A percentile compares a stretch with the other conserved stretches of the same genome.
Evolutionary conservation across 2,329 filamentous ascomycete species (phyloP).

Genomic region (Plectosphaerella plurivora): DNA sequence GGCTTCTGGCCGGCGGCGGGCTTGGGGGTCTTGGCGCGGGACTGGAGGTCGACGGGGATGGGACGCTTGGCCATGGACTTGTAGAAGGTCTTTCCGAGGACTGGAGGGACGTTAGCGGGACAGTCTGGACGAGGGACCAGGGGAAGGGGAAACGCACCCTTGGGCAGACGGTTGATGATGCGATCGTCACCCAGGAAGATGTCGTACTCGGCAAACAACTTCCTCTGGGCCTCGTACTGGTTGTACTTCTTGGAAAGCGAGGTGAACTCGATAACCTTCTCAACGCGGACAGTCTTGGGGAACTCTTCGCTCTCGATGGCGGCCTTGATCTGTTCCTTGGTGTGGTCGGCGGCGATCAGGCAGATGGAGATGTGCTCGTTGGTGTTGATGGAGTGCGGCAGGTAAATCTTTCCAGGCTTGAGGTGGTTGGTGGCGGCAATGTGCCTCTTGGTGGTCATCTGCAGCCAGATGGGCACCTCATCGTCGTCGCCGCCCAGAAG

Average conservation of each 20-base stretch:
- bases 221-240: slow-evolving; percentile 81
- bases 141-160: slow-evolving; percentile 1
- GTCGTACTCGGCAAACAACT: slow-evolving; percentile 82
- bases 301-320: slow-evolving; percentile 63
- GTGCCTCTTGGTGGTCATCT: slow-evolving; percentile 61
- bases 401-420: slow-evolving; percentile 76
- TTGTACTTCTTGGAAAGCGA: slow-evolving; percentile 82
- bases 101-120: slow-evolving; percentile 42
- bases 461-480: slow-evolving; percentile 54
- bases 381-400: slow-evolving; percentile 72
- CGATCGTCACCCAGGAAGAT: slow-evolving; percentile 91
- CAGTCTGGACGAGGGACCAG: not conserved
- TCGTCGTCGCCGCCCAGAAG: slow-evolving; percentile 48
- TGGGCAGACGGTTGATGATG: slow-evolving; percentile 61
- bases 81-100: slow-evolving; percentile 92
- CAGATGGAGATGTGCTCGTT: slow-evolving; percentile 68
- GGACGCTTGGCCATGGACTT: slow-evolving; percentile 78
- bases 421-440: slow-evolving; percentile 69
- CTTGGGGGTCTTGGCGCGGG: slow-evolving; percentile 57
- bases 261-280: slow-evolving; percentile 71
- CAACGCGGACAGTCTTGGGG: slow-evolving; percentile 64
- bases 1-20: slow-evolving; percentile 39
- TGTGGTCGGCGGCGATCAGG: slow-evolving; percentile 76
- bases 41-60: slow-evolving; percentile 70
- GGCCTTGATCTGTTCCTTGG: slow-evolving; percentile 73